A percentile compares a stretch with the other conserved stretches of the same genome.
These are phyloP conservation scores for Dictyostelium citrinum DNA, from an alignment of 78 protist genomes.

Conservation along the genomic window DNA sequence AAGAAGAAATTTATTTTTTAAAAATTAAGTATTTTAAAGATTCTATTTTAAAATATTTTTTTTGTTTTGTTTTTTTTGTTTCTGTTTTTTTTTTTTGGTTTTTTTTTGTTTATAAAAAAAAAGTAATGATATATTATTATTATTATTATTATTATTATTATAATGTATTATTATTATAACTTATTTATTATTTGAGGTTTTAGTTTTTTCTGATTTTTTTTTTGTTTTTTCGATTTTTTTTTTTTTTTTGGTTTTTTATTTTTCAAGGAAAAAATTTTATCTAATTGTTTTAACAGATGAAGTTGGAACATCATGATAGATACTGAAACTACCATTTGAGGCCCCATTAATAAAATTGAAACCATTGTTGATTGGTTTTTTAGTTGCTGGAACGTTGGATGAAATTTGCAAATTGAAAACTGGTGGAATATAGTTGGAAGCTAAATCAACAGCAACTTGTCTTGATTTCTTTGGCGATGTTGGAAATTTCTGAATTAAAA, in stretches of 20 bases:
- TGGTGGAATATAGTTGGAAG: not conserved
- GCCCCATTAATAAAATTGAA: not conserved
- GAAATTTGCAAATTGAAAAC: not conserved
- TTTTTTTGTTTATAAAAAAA: no score
- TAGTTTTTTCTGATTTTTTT: not conserved
- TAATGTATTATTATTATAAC: not conserved
- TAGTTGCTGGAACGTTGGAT: not conserved
- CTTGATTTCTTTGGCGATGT: not conserved
- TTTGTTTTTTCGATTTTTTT: not conserved
- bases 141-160: not conserved
- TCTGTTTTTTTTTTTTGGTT: no score
- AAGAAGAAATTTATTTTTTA: not conserved
- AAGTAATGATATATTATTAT: not conserved
- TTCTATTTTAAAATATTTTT: not conserved
- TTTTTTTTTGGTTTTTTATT: not conserved
- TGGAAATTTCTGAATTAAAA: not conserved
- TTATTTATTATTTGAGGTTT: not conserved
- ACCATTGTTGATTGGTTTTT: not conserved
- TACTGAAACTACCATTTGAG: not conserved
- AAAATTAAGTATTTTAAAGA: no score
- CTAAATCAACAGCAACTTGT: not conserved
- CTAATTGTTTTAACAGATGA: slow-evolving; percentile 1
- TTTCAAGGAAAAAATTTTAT: no score
- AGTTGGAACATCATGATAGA: not conserved
- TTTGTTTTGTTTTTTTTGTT: no score